Evolutionary conservation across 2,329 filamentous ascomycete genomes (phyloP), one percentile per base, ranked within the genome.

Genomic region (Cercospora brassicicola): DNA sequence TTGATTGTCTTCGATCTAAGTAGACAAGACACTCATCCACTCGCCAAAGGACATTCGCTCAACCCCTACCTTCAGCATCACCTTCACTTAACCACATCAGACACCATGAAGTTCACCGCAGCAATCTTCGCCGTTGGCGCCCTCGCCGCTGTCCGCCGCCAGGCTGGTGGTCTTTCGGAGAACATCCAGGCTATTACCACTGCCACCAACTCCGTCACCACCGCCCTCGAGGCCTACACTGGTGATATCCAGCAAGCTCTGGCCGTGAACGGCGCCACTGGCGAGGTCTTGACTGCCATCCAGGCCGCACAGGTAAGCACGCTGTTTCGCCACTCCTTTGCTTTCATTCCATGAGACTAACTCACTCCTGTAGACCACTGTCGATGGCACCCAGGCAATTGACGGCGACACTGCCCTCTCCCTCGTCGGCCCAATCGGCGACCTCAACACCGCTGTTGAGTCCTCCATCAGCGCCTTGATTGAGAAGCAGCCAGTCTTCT

Each of bases 81-180:
- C 56, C 55, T 55, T 51, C 45, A 51, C 45, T 45, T 33, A 20
- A 65, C 20, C 53, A 33, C 63, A 65, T 48, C 15, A 55, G 39
- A 59, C 55, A 65, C 5, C 53, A 67, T 67, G 66, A 64, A 56
- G 45, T 67, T 67, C 61, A 64, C 61, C n/a, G 42, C 59, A 36
- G 66, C 66, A 55, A 56, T 67, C 61, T 67, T 67, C 55, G 42
- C 66, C 55, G 45, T 59, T 39, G 56, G 66, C 61, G 61, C 66
- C 20, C 61, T 67, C 45, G 66, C 66, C 56, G 62, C 55, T 31
- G 61, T 67, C 36, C 42, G 61, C 26, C 66, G 66, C 55, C 66
- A 67, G 55, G 11, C 60, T 20, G 57, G 36, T 45, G 56, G 61
- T 55, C 61, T 67, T 30, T 20, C 61, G 20, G 55, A 26, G 20